Base-by-base conservation (phyloP, 208 protist genomes). In the Leishmania guyanensis region DNA sequence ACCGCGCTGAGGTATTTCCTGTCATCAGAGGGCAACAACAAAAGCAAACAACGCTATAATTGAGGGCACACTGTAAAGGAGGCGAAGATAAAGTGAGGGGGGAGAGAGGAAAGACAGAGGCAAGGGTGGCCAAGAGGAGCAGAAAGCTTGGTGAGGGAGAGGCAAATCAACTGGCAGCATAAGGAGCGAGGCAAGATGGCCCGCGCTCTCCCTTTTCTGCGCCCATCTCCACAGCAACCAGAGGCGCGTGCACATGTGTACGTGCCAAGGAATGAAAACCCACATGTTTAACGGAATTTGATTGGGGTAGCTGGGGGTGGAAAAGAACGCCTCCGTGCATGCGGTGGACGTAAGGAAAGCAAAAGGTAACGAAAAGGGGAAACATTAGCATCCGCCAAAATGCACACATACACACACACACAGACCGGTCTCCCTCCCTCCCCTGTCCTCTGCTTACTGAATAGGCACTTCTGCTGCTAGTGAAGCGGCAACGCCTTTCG, bases 381-480 rank as follows among this genome's bases (percentile, higher is more conserved):
- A 22, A 62, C 22, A 22, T n/a, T 22, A n/a, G 20, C 22, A n/a
- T 9, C 20, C 22, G 56, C 17, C 29, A 64, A 50, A 54, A 0
- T 12, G 17, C 26, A 8, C 0, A 16, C 33, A 29, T 29, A 3
- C 1, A 65, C 14, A 50, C 17, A 29, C 43, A 36, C 43, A 4
- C 3, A 29, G 43, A 46, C 43, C 43, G 43, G 43, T 46, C 43
- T 46, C 43, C 43, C 43, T 46, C 43, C 43, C 43, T 46, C 43
- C 43, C 17, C 22, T 39, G 22, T 64, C 71, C 17, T 62, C 5
- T 62, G 22, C 22, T 22, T 16, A 82, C 73, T 75, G 62, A 50
- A 86, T 79, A 1, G 65, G 50, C 65, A 76, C 64, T 17, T 64
- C n/a, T n/a, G 77, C 76, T 22, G 39, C 64, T 5, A 58, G 43